Conservation (phyloP, 768 basidiomycete genomes). For the Auriscalpium vulgare region DNA sequence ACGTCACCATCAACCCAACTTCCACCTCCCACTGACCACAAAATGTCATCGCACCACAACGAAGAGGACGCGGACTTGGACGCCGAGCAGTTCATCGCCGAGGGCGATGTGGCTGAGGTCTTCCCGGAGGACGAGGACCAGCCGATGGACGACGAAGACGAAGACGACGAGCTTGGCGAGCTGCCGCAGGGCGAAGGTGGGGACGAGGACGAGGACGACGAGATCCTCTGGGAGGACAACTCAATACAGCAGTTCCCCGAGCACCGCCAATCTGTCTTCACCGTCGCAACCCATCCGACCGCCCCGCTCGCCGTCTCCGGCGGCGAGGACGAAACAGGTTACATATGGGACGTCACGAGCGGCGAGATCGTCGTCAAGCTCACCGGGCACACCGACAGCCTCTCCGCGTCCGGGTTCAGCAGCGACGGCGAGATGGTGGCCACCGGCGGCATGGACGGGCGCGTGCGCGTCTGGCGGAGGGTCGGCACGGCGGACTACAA, state of each 20-base stretch:
- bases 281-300: conserved; percentile 76
- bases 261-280: conserved; percentile 77
- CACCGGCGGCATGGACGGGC: conserved; percentile 98
- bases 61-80: background rate
- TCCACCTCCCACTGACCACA: conserved; percentile 4
- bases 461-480: conserved; percentile 84
- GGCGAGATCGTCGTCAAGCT: conserved; percentile 78
- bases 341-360: conserved; percentile 83
- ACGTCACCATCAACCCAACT: background rate
- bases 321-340: conserved; percentile 92
- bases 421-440: conserved; percentile 87
- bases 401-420: conserved; percentile 73
- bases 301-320: conserved; percentile 82
- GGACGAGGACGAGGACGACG: conserved; percentile 19
- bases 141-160: conserved; percentile 71
- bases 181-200: conserved; percentile 11
- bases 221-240: conserved; percentile 41
- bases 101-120: conserved; percentile 59
- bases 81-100: conserved; percentile 39
- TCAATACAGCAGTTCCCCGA: conserved; percentile 60
- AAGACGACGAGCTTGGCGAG: conserved; percentile 27
- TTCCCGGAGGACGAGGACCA: conserved; percentile 57
- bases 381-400: conserved; percentile 90
- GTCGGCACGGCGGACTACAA: conserved; percentile 67
- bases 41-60: background rate